phyloP scores from a whole-genome alignment of 2,329 filamentous ascomycete genomes.

The Fusarium succisae region DNA sequence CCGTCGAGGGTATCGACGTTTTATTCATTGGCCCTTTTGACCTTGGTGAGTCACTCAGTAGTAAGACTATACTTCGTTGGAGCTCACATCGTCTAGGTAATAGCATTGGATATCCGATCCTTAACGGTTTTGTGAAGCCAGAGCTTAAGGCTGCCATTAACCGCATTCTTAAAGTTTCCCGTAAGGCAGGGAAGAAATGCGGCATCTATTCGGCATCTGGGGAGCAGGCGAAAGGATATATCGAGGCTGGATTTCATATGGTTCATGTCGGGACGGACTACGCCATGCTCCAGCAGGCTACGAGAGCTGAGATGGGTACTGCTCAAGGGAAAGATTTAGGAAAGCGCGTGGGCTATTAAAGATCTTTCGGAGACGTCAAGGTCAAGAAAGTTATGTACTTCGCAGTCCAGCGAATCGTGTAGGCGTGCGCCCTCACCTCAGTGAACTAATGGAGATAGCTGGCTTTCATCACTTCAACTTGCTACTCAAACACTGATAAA shows the following conservation, averaged over 20 bases:
- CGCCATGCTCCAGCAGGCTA: background rate
- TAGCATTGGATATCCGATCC: slow-evolving; percentile 10
- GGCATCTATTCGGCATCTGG: slow-evolving; percentile 3
- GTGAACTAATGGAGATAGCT: background rate
- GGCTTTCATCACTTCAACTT: background rate
- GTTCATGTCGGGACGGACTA: slow-evolving; percentile 3
- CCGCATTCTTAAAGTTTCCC: background rate
- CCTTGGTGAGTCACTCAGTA: background rate
- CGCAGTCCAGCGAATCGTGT: background rate
- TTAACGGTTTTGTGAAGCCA: background rate
- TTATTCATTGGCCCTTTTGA: slow-evolving; percentile 9
- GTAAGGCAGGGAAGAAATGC: slow-evolving; percentile 7
- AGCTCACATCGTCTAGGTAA: background rate
- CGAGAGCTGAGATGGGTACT: background rate
- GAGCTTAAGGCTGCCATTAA: background rate
- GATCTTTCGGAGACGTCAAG: background rate
- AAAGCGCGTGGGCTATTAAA: background rate
- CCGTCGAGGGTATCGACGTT: background rate
- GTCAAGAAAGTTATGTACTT: background rate
- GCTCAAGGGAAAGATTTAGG: background rate
- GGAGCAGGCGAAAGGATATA: background rate
- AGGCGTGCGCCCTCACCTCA: background rate
- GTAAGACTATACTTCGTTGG: accelerated
- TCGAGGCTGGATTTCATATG: slow-evolving; percentile 8
- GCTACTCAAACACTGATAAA: background rate